These are phyloP conservation scores for Penicillium sp. DNA, from an alignment of 2,329 filamentous ascomycete species.

Conservation along the genomic window DNA sequence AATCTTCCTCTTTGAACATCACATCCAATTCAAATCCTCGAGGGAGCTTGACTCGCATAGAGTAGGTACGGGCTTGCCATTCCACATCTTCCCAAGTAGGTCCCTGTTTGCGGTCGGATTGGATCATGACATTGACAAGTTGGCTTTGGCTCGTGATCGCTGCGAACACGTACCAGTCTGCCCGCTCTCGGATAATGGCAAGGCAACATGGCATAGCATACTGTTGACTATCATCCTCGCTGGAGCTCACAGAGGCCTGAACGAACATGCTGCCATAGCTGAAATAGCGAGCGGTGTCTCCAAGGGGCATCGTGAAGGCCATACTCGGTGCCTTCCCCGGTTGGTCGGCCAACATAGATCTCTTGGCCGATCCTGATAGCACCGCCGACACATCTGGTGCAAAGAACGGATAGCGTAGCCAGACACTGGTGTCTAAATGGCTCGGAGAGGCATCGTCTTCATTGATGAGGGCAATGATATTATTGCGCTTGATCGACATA, in stretches of 20 bases:
- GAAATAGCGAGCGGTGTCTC: constrained; percentile 72
- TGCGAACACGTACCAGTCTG: constrained; percentile 69
- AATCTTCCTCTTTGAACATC: constrained; percentile 74
- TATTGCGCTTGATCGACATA: constrained; percentile 81
- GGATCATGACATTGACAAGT: constrained; percentile 72
- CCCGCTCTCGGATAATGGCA: constrained; percentile 70
- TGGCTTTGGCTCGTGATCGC: constrained; percentile 78
- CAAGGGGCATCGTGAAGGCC: constrained; percentile 70
- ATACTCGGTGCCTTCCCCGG: constrained; percentile 52
- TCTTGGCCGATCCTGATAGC: constrained; percentile 59
- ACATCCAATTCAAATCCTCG: constrained; percentile 73
- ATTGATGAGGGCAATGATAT: constrained; percentile 65
- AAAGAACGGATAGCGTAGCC: constrained; percentile 74
- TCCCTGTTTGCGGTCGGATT: constrained; percentile 65
- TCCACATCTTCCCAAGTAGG: constrained; percentile 79
- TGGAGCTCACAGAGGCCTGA: constrained; percentile 71
- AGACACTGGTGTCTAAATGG: constrained; percentile 78
- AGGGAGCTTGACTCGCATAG: constrained; percentile 69
- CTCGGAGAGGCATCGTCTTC: constrained; percentile 68
- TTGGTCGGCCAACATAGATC: constrained; percentile 48
- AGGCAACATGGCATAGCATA: constrained; percentile 72
- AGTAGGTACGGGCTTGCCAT: constrained; percentile 69
- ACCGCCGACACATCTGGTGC: constrained; percentile 71
- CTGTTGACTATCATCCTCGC: constrained; percentile 65
- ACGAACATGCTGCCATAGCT: constrained; percentile 77